A percentile compares a stretch with the other conserved stretches of the same genome.
These are phyloP conservation scores for Theileria equi DNA, from an alignment of 169 alveolate species.

Conservation along the genomic window DNA sequence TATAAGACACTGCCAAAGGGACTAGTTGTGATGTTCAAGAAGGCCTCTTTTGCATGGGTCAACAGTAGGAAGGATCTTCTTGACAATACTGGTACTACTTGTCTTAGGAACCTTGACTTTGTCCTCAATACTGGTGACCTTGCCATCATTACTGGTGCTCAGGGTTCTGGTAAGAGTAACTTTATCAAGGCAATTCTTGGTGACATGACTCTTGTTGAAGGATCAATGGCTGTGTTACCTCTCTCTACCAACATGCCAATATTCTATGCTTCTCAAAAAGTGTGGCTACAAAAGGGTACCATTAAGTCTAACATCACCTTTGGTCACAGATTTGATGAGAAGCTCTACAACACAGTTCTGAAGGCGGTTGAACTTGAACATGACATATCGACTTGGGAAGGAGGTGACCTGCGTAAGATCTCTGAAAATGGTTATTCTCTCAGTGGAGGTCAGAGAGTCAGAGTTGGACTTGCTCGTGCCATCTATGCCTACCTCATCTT, in stretches of 20 bases:
- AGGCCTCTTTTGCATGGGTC: constrained; percentile 41
- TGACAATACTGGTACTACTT: background rate
- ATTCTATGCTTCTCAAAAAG: constrained; percentile 57
- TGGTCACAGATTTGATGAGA: constrained; percentile 40
- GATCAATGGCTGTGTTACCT: constrained; percentile 63
- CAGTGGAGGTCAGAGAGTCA: constrained; percentile 91
- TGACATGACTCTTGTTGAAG: constrained; percentile 58
- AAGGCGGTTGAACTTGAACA: constrained; percentile 34
- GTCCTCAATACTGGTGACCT: constrained; percentile 48
- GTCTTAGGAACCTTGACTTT: constrained; percentile 7
- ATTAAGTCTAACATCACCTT: constrained; percentile 46
- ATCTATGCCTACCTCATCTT: constrained; percentile 73
- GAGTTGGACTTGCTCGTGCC: constrained; percentile 90
- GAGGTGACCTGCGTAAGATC: constrained; percentile 49
- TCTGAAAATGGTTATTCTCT: constrained; percentile 61
- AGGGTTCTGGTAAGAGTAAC: constrained; percentile 60
- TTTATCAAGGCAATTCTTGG: constrained; percentile 60
- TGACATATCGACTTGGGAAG: constrained; percentile 49
- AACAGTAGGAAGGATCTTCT: constrained; percentile 4
- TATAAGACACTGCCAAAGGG: background rate
- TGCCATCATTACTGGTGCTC: constrained; percentile 42
- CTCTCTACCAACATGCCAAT: constrained; percentile 54
- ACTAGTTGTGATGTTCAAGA: constrained; percentile 27
- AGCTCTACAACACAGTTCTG: constrained; percentile 17
- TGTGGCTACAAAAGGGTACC: constrained; percentile 49